Percentiles rank a stretch among this genome's conserved stretches.
These are phyloP conservation scores for Aphanomyces euteiches DNA, from an alignment of 352 stramenopile genomes.

Conservation along the genomic window DNA sequence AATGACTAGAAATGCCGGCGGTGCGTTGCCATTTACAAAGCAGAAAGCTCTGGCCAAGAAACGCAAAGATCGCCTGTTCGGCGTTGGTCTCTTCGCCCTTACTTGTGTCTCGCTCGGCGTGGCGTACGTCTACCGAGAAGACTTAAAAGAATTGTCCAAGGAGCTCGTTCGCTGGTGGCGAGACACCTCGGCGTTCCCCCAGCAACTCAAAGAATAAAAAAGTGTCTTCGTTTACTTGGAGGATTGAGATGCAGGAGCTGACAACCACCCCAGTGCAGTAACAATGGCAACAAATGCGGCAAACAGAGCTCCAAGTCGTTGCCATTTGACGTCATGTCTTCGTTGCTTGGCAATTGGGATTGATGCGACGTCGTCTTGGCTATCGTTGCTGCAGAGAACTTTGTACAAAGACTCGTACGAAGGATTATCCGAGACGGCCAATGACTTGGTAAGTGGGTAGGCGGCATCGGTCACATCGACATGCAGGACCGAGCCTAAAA, in stretches of 20 bases:
- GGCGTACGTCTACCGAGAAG: conserved; percentile 15
- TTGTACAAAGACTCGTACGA: too few species aligned
- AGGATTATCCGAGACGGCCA: not conserved
- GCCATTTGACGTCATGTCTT: too few species aligned
- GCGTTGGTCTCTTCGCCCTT: not conserved
- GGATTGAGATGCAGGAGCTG: too few species aligned
- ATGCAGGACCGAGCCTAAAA: conserved; percentile 84
- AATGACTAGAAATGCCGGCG: conserved; percentile 10
- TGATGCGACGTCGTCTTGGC: too few species aligned
- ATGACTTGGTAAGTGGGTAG: conserved; percentile 57
- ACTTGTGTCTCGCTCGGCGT: conserved; percentile 3
- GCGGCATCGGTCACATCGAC: conserved; percentile 71
- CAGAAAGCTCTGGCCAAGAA: conserved; percentile 22
- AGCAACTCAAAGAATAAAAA: not conserved
- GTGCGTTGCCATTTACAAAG: conserved; percentile 19
- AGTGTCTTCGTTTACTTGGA: too few species aligned
- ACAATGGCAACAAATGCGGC: too few species aligned
- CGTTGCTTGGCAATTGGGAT: too few species aligned
- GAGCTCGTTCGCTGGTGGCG: not conserved
- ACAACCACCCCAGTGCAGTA: too few species aligned
- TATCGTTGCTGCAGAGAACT: too few species aligned
- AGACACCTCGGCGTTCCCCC: not conserved
- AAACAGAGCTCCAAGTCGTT: too few species aligned
- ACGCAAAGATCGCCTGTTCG: conserved; percentile 4
- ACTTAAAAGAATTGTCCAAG: not conserved